phyloP scores from a whole-genome alignment of 2,329 filamentous ascomycete genomes.

The Cordyceps sp. region DNA sequence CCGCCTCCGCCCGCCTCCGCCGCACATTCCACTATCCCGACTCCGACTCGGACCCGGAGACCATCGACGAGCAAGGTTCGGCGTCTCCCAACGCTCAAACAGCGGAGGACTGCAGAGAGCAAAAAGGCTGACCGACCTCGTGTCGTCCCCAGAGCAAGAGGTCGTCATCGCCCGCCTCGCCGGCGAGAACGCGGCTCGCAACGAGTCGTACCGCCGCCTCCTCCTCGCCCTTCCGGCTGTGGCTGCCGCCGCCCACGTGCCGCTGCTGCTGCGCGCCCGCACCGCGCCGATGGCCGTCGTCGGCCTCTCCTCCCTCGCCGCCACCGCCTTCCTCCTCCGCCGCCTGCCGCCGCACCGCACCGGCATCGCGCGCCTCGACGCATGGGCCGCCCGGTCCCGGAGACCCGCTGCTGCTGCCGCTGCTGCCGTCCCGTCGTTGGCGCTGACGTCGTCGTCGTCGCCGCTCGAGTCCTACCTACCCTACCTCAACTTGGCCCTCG shows the following conservation, averaged over 20 bases:
- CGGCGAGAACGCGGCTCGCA: conserved; percentile 36
- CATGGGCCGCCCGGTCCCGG: conserved; percentile 15
- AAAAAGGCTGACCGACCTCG: no score
- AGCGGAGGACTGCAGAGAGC: neutral
- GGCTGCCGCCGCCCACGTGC: conserved; percentile 35
- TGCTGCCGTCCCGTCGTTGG: no score
- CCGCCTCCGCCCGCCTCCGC: conserved; percentile 43
- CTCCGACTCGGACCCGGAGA: conserved; percentile 36
- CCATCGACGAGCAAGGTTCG: conserved; percentile 60
- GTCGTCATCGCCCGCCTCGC: conserved; percentile 38
- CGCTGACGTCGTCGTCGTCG: conserved; percentile 4
- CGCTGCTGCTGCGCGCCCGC: conserved; percentile 16
- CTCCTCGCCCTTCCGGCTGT: conserved; percentile 45
- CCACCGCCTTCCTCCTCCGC: conserved; percentile 44
- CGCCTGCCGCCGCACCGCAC: conserved; percentile 36
- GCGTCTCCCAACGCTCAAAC: neutral
- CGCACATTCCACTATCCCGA: conserved; percentile 64
- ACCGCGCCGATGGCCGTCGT: conserved; percentile 32
- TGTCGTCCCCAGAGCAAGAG: conserved; percentile 45
- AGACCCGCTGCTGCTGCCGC: conserved; percentile 4
- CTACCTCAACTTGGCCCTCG: conserved; percentile 41
- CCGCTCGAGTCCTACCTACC: conserved; percentile 44
- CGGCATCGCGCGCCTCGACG: conserved; percentile 32
- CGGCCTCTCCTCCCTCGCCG: conserved; percentile 43
- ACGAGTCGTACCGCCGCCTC: conserved; percentile 37